Base-by-base conservation (phyloP, 2,329 filamentous ascomycete genomes). In the Diaporthe velutina region DNA sequence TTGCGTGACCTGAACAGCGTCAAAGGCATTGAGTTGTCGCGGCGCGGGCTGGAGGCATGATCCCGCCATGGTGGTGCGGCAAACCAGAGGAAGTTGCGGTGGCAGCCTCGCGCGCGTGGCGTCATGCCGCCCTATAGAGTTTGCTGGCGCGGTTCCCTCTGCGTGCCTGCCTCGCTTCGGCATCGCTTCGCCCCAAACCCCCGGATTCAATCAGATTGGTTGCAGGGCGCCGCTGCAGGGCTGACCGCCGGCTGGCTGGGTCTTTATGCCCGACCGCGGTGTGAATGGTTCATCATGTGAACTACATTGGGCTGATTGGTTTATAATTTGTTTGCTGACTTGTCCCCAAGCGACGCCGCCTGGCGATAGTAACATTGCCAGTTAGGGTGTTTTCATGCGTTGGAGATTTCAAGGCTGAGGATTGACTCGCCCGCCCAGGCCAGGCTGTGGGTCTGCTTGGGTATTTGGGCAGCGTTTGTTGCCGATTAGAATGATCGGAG, bases 11-110 rank as follows among this genome's bases (percentile, higher is more conserved):
- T 9, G n/a, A 15, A 9, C 1, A 7, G 9, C 13, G 22, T 40
- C 64, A 68, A 54, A 68, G 64, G 64, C 64, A 68, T 68, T 68
- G 64, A 68, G 64, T 68, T 40, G 64, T 68, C 48, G 64, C 64
- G 64, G 33, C 30, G n/a, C 17, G 48, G 33, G 8, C 64, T 68
- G 30, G n/a, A 68, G 64, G 64, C 64, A 68, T 68, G 45, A 68
- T 68, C 64, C 64, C 48, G n/a, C 48, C 64, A 40, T 68, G 15
- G 45, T 68, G 48, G 64, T 68, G 64, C 64, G 64, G 64, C 64
- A 50, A 12, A 35, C 28, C 30, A 35, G 8, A 30, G 33, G 61
- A 17, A 67, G 22, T 67, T 52, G 30, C 17, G 42, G 42, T 66
- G n/a, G 64, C 64, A 68, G 64, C 64, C 64, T 68, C 64, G 64